Percentiles rank a stretch among this genome's conserved stretches.
Conservation (phyloP, 164 flowering plant species). For the Stephania yunnanensis region DNA sequence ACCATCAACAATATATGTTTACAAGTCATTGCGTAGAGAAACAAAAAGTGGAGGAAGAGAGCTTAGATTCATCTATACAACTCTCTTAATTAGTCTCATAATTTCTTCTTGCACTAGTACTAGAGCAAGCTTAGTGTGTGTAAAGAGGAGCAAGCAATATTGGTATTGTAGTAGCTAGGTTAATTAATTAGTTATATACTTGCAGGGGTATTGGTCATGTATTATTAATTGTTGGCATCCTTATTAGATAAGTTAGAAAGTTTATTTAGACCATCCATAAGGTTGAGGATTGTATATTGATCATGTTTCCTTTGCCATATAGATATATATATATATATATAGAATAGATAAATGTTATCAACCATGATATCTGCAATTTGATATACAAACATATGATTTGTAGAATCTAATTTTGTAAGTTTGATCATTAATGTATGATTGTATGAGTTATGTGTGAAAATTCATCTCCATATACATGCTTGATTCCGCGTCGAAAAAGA, state of each 20-base stretch:
- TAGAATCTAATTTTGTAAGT: not conserved
- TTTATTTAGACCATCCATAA: slow-evolving; percentile 5
- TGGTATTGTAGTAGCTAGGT: slow-evolving; percentile 7
- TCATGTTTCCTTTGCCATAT: slow-evolving; percentile 5
- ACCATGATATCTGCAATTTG: slow-evolving; percentile 17
- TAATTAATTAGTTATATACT: slow-evolving; percentile 13
- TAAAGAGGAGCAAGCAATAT: slow-evolving; percentile 2
- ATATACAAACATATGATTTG: slow-evolving; percentile 11
- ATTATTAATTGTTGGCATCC: not conserved
- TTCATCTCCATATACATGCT: not conserved
- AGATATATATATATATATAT: slow-evolving; percentile 14
- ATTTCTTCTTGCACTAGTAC: slow-evolving; percentile 1
- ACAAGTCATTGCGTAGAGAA: slow-evolving; percentile 6
- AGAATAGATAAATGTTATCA: slow-evolving; percentile 6
- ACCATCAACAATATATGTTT: not conserved
- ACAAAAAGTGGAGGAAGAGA: not conserved
- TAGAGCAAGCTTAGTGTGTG: slow-evolving; percentile 13
- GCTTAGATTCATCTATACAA: not conserved
- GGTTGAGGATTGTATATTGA: slow-evolving; percentile 21
- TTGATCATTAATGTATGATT: not conserved
- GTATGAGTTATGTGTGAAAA: not conserved
- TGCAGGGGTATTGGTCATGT: slow-evolving; percentile 3
- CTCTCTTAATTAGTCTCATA: not conserved
- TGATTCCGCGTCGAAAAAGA: too few relatives aligned
- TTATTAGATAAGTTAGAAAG: slow-evolving; percentile 11